Evolutionary conservation across 1,284 basidiomycete species (phyloP), one percentile per base, ranked within the genome.

Genomic region (Takashimella koratensis): DNA sequence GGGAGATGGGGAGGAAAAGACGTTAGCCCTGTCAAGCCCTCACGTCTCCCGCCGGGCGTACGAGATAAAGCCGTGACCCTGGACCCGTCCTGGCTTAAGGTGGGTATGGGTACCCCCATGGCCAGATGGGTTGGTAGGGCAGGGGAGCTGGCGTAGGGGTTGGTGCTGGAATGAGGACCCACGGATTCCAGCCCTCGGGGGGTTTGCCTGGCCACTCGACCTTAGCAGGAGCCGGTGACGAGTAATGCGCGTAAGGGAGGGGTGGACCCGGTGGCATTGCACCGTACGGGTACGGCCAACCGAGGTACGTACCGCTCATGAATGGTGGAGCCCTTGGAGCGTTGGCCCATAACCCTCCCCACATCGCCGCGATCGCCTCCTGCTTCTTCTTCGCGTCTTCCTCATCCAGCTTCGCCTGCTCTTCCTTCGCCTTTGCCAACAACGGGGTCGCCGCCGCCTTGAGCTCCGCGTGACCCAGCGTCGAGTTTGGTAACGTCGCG

Each of bases 301-400:
- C 65, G 3, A 47, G 46, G 3, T 39, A n/a, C n/a, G n/a, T n/a
- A 36, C 16, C 30, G 8, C 16, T 36, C 30, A 36, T 36, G 30
- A 16, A 36, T n/a, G 64, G 54, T 8, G 55, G 43, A n/a, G 39
- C 41, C 12, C 56, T 49, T 21, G 43, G 43, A 26, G 57, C 45
- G 50, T 67, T 64, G 16, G 61, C 56, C 68, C 68, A 70, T 40
- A 71, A 47, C 20, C 66, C 65, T 41, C 66, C 68, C 68, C 70
- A 68, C 64, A 66, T 68, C 8, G 57, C 57, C n/a, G 54, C 47
- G 21, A 71, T 62, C 5, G 64, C 65, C 26, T 58, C 67, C 54
- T 67, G 62, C 36, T 61, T 57, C 52, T 68, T 70, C 54, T 63
- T 66, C 16, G 52, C 57, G 20, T 70, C 71, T 42, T 66, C 67